Evolutionary conservation across 257 asterid genomes (phyloP), one percentile per base, ranked within the genome.

Genomic region (Echium plantagineum): DNA sequence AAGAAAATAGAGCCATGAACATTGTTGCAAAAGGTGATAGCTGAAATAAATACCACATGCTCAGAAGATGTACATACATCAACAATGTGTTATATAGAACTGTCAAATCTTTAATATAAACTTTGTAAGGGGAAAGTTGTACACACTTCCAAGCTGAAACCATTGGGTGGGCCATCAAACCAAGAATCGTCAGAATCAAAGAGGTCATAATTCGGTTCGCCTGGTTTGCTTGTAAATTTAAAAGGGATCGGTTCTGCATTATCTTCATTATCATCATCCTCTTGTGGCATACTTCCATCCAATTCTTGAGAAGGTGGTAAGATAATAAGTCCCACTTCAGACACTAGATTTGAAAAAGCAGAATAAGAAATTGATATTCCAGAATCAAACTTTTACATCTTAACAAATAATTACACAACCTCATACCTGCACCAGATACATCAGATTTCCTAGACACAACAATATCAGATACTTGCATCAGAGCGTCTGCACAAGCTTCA

Each of bases 401-500:
- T 4, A 56, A 56, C 16, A 5, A 4, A 9, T 56, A 16, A 56
- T 24, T 21, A 59, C 28, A 65, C 57, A 18, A 55, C 51, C 17
- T 35, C 72, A 59, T 83, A 91, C 98, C 84, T 21, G 96, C 98
- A 76, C 75, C 85, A 61, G 86, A 75, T 63, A 69, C 78, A 75
- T 83, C 81, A 15, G 76, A 69, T 61, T 69, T 67, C 70, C 93
- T 95, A 3, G 86, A 79, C 69, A 83, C 86, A 72, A 88, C 94
- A 70, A 81, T 90, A 74, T 83, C 95, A 47, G 96, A 87, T 59
- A 93, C 98, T 77, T 78, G 70, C 58, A 66, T 76, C 69, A 91
- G 77, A 56, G 94, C 96, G 75, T 52, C 70, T n/a, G 96, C 96
- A 81, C 93, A 83, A 59, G 95, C 94, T 79, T 91, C 90, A 19